These are phyloP conservation scores for Eucalyptus tenuipes DNA, from an alignment of 345 rosid genomes.

Conservation along the genomic window DNA sequence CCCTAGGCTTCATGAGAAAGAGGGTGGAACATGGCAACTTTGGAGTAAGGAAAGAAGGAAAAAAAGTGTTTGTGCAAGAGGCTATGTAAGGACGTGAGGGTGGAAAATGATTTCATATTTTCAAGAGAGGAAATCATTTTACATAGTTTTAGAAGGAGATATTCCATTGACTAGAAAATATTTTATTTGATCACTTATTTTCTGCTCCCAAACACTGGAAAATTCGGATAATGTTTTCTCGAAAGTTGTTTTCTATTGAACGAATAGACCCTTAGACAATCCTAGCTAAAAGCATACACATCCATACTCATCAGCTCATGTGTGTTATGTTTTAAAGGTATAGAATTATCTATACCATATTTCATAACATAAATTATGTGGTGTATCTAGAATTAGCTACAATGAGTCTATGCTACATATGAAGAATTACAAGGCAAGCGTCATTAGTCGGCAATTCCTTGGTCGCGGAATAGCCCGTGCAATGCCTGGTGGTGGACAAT, in stretches of 20 bases:
- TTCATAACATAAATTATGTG: not conserved
- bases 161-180: not conserved
- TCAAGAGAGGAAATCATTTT: not conserved
- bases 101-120: not conserved
- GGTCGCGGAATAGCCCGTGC: accelerated
- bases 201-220: accelerated
- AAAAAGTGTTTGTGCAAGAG: too few relatives aligned
- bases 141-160: not conserved
- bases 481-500: too few relatives aligned
- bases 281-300: not conserved
- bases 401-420: not conserved
- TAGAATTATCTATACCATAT: not conserved
- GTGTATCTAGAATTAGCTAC: not conserved
- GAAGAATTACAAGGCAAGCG: not conserved
- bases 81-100: too few relatives aligned
- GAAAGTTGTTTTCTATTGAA: too few relatives aligned
- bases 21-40: too few relatives aligned
- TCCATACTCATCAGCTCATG: not conserved
- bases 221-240: too few relatives aligned
- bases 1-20: too few relatives aligned
- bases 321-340: accelerated
- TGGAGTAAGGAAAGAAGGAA: too few relatives aligned
- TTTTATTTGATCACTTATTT: not conserved
- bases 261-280: accelerated
- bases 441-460: accelerated